Percentiles rank a stretch among this genome's conserved stretches.
These are phyloP conservation scores for Camellia sinensis DNA, from an alignment of 148 eudicot genomes.

Conservation along the genomic window DNA sequence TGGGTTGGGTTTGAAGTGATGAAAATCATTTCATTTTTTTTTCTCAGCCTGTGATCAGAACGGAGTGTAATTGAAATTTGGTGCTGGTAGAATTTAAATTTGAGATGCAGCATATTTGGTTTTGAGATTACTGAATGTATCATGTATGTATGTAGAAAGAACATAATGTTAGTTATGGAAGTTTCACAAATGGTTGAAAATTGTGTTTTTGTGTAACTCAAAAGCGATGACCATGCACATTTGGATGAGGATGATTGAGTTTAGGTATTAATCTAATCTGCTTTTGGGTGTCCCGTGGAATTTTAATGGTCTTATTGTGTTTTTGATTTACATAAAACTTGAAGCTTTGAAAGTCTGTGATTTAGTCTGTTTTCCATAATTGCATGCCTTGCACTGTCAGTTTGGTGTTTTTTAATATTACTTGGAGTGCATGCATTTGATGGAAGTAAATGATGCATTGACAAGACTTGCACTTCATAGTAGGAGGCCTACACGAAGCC, in stretches of 20 bases:
- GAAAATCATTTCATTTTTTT: no score
- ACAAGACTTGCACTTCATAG: background rate
- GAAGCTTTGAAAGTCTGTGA: slow-evolving; percentile 1
- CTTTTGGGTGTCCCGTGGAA: background rate
- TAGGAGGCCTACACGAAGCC: background rate
- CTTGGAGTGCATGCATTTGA: background rate
- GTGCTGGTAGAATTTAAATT: background rate
- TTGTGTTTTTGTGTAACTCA: background rate
- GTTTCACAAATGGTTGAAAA: background rate
- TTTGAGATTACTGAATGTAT: background rate
- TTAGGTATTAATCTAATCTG: background rate
- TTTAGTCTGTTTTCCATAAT: background rate
- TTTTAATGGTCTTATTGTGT: background rate
- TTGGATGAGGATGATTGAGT: background rate
- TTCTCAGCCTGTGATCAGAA: no score
- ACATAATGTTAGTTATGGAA: background rate
- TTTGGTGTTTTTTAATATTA: background rate
- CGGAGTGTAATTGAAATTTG: background rate
- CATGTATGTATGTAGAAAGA: background rate
- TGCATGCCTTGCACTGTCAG: background rate
- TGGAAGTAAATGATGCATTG: background rate
- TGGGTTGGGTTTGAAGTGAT: no score
- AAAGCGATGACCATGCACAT: background rate
- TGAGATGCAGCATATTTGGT: background rate
- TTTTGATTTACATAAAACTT: background rate